A percentile compares a stretch with the other conserved stretches of the same genome.
These are phyloP conservation scores for Ophiocordyceps camponoti-floridani DNA, from an alignment of 2,329 filamentous ascomycete genomes.

Conservation along the genomic window DNA sequence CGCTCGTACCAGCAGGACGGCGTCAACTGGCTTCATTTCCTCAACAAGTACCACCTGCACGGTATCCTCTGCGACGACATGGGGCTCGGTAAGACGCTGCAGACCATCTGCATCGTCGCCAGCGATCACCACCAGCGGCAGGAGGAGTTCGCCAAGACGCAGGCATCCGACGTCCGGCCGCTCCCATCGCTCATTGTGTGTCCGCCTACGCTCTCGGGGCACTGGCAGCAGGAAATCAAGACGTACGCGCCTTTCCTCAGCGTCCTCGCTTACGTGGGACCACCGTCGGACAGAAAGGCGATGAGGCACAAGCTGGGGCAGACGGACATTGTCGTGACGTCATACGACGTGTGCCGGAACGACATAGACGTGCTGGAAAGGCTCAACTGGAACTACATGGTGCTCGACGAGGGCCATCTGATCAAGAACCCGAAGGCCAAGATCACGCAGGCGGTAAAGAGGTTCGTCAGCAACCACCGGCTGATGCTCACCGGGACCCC, in stretches of 20 bases:
- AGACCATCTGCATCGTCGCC: conserved; percentile 94
- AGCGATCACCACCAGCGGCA: conserved; percentile 91
- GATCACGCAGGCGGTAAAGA: conserved; percentile 84
- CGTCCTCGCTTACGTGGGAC: conserved; percentile 80
- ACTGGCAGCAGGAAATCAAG: conserved; percentile 97
- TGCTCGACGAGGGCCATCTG: conserved; percentile 90
- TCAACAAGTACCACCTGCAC: conserved; percentile 95
- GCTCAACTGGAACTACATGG: conserved; percentile 91
- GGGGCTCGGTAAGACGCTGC: conserved; percentile 93
- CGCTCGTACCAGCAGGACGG: conserved; percentile 97
- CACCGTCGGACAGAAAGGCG: conserved; percentile 60
- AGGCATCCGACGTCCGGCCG: conserved; percentile 57
- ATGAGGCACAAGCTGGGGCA: conserved; percentile 51
- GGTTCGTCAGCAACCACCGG: conserved; percentile 76
- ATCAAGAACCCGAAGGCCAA: conserved; percentile 99
- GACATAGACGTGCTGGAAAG: conserved; percentile 72
- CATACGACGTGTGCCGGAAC: conserved; percentile 94
- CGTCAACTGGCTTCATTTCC: conserved; percentile 95
- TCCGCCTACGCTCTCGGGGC: conserved; percentile 85
- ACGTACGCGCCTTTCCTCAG: conserved; percentile 88
- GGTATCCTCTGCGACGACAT: conserved; percentile 98
- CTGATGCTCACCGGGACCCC: conserved; percentile 93
- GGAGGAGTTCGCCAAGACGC: conserved; percentile 74
- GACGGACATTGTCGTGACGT: conserved; percentile 90
- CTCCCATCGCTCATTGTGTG: conserved; percentile 90